These are phyloP conservation scores for Sphaerulina populicola DNA, from an alignment of 2,329 filamentous ascomycete species.

Conservation along the genomic window DNA sequence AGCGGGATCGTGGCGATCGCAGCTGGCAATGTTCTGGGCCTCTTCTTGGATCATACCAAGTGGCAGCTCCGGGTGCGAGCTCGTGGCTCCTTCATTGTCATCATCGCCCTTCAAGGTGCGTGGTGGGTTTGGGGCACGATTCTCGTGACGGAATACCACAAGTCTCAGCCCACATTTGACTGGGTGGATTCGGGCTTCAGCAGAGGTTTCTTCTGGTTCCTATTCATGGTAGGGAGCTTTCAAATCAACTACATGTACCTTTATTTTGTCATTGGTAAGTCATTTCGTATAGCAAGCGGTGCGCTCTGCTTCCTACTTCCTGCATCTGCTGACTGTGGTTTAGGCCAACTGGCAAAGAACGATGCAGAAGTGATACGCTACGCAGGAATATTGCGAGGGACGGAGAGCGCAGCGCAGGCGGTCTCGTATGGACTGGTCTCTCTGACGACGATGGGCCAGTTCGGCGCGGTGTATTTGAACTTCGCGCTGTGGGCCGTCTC, in stretches of 20 bases:
- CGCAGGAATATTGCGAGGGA: slow-evolving; percentile 59
- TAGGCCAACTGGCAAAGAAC: slow-evolving; percentile 52
- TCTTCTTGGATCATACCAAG: slow-evolving; percentile 53
- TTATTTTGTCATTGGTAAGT: slow-evolving; percentile 55
- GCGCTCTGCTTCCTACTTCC: no score
- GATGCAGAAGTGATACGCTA: slow-evolving; percentile 60
- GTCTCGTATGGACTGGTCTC: slow-evolving; percentile 62
- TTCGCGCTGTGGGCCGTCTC: slow-evolving; percentile 60
- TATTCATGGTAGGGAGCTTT: slow-evolving; percentile 60
- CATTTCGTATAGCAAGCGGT: not conserved
- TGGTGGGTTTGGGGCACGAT: slow-evolving; percentile 68
- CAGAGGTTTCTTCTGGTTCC: slow-evolving; percentile 56
- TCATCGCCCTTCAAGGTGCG: slow-evolving; percentile 53
- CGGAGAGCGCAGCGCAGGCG: slow-evolving; percentile 65
- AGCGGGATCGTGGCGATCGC: slow-evolving; percentile 59
- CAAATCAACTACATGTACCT: slow-evolving; percentile 67
- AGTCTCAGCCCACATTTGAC: slow-evolving; percentile 54
- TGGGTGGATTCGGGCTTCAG: slow-evolving; percentile 59
- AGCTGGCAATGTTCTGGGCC: slow-evolving; percentile 57
- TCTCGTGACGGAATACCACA: slow-evolving; percentile 52
- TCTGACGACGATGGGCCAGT: slow-evolving; percentile 52
- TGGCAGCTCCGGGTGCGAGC: slow-evolving; percentile 49
- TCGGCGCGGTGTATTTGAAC: slow-evolving; percentile 62
- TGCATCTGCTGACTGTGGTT: not conserved
- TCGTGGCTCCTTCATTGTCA: slow-evolving; percentile 47